These are phyloP conservation scores for Sherardia arvensis DNA, from an alignment of 257 asterid species.

Conservation along the genomic window DNA sequence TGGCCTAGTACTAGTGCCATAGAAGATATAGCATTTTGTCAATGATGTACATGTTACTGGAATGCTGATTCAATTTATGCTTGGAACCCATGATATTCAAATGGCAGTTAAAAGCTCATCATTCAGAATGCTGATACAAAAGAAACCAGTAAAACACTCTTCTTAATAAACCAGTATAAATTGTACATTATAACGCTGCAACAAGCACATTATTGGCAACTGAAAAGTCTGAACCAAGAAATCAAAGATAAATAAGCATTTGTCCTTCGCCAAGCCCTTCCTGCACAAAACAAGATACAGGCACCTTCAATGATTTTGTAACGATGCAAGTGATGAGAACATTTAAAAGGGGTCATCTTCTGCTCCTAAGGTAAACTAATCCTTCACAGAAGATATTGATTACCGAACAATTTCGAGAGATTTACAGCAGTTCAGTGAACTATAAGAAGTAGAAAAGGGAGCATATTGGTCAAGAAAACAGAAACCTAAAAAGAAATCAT, in stretches of 20 bases:
- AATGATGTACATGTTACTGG: too few species aligned
- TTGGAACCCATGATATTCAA: neutral
- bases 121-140: neutral
- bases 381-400: neutral
- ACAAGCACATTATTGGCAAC: slow-evolving; percentile 5
- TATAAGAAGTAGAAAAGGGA: neutral
- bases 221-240: neutral
- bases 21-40: too few species aligned
- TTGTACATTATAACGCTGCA: neutral
- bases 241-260: neutral
- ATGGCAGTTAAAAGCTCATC: neutral
- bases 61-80: too few species aligned
- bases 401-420: neutral
- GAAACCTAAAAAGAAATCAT: neutral
- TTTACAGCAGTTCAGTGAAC: neutral
- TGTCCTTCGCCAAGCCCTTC: neutral
- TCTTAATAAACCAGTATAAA: neutral
- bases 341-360: neutral
- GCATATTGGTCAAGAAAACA: neutral
- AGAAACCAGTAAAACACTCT: neutral
- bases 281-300: neutral
- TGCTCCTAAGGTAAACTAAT: neutral
- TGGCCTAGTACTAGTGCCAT: too few species aligned
- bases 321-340: neutral
- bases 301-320: neutral